Evolutionary conservation across 1,284 basidiomycete genomes (phyloP), one percentile per base, ranked within the genome.

Genomic region (Trichosporon sp.): DNA sequence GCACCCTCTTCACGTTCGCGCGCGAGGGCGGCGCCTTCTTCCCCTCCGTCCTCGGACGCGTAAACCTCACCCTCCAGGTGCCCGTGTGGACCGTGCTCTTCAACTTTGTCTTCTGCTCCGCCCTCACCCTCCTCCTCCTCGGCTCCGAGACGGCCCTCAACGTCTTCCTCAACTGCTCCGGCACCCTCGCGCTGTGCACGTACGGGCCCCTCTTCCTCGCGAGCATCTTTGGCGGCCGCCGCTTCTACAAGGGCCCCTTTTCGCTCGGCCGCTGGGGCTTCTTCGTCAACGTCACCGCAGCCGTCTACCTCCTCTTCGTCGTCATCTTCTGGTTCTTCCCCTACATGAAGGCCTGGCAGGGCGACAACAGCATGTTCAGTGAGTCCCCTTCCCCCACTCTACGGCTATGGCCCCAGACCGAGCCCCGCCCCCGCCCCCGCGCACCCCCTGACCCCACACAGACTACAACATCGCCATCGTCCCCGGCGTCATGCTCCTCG

Each of bases 401-500:
- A n/a, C n/a, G n/a, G n/a, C n/a, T n/a, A n/a, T n/a, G n/a, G n/a
- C n/a, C 4, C 27, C 9, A 31, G 13, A 5, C 12, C 34, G 34
- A 5, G 12, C 12, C 34, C 34, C 34, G 6, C 6, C 34, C 34
- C 34, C 34, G 34, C 34, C 34, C 34, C 58, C 18, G 1, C 8
- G n/a, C n/a, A 23, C 3, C 23, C 51, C 51, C 23, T 23, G 23
- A 25, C 51, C 21, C 23, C 23, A 13, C n/a, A 1, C 58, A 66
- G 60, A 67, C 60, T 67, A 62, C 60, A 67, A 67, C 66, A 63
- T 67, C 25, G 66, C 32, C 60, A 67, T 67, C 47, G 66, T 67
- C 1, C 66, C 66, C 31, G 60, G 66, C 2, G 42, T 67, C 23
- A 31, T 67, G 27, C 18, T 62, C 44, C 31, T 67, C 13, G 66